Base-by-base conservation (phyloP, 1,139 yeast genomes). In the Hanseniaspora gamundiae region DNA sequence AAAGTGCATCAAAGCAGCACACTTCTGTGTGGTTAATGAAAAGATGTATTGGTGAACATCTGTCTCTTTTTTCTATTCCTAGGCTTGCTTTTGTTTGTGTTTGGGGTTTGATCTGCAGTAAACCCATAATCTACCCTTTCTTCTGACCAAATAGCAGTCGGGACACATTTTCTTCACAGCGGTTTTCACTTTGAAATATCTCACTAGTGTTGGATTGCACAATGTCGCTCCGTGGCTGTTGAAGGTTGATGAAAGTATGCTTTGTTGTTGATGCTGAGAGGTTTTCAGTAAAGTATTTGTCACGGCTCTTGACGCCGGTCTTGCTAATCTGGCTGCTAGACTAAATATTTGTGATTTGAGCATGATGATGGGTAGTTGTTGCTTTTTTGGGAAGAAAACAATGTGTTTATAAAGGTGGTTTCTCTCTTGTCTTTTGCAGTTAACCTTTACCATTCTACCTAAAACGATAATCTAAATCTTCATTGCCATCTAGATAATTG, bases 71-170 rank as follows among this genome's bases (percentile, higher is more conserved):
- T 28, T 28, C 31, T 28, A 28, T 13, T 28, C 17, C 63, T 64
- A 88, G 52, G 95, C 95, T 66, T 88, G 97, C 66, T 96, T 85
- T 65, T 91, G 98, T 67, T 91, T 91, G 66, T 91, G 98, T 65
- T 86, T 86, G 50, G 88, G 87, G 62, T 87, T 86, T 40, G 91
- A 70, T 62, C 88, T 88, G 70, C 97, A 91, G 61, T 84, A 82
- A 35, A 88, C 95, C 54, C 84, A 87, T 21, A 87, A 93, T 58
- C 94, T 73, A 31, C 97, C 97, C 66, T 87, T 88, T 66, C 97
- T 79, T 66, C 93, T 81, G 14, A 91, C 95, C 66, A 85, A 50
- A 60, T 87, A 88, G 62, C 98, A 91, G 60, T 86, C 93, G 43
- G 80, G 73, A 64, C 97, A 91, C 64, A 85, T 81, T 69, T 83